Base-by-base conservation (phyloP, 2,329 filamentous ascomycete genomes). In the Esteya vermicola region DNA sequence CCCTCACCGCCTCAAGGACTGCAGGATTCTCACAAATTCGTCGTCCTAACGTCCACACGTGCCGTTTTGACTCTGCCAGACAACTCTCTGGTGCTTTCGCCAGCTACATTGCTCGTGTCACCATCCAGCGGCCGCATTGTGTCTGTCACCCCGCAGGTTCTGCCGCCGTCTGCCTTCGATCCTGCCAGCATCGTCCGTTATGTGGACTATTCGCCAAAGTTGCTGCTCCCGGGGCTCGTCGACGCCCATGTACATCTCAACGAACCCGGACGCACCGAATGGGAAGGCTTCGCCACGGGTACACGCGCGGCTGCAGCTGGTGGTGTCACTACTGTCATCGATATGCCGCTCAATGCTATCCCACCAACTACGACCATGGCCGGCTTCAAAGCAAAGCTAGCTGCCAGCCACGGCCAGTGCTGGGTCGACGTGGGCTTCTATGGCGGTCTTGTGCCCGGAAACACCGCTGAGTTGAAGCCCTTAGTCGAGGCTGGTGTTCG, bases 381-480 rank as follows among this genome's bases (percentile, higher is more conserved):
- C 16, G 85, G 82, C 7, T 72, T 98, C 49, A 68, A 81, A 45
- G 82, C 85, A 64, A 98, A 98, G 67, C 67, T 94, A 35, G 72
- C 74, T 22, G 91, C 91, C 20, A 85, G 85, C 31, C 61, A 73
- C 45, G 85, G 83, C 26, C 81, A 96, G 62, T 94, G 89, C 62
- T 98, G 89, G 89, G 85, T 96, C 21, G 91, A 96, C 52, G 88
- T 96, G n/a, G 91, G 86, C 23, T 96, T 98, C 60, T 96, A 96
- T 56, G 91, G 91, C 21, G 91, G 91, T 25, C 77, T 96, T 30
- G 78, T 98, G 36, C 91, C 91, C 4, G 91, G 89, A 2, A 98
- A 98, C 54, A 73, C 78, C 3, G 59, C 72, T 10, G 78, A 96
- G 52, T 63, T 98, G 41, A 75, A 84, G 50, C 79, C 78, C 1